Evolutionary conservation across 306 rosid species (phyloP).

Genomic region (Bauhinia variegata): DNA sequence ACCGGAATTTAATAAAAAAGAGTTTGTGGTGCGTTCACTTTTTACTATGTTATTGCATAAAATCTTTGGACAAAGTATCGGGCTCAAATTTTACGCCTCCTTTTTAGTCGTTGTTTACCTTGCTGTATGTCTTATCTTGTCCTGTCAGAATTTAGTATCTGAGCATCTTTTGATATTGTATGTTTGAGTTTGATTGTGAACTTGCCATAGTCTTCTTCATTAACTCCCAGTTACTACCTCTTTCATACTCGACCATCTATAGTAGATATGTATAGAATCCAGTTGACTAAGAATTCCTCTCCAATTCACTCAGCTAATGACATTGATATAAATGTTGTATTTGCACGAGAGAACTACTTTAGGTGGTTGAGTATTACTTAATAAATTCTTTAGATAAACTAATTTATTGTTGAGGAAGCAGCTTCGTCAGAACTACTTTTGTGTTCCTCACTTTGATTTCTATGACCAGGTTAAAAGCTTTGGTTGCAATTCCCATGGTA

Average conservation of each 20-base stretch:
- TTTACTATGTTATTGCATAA: conserved; percentile 14
- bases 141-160: neutral
- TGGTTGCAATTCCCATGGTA: conserved; percentile 93
- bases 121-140: neutral
- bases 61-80: conserved; percentile 3
- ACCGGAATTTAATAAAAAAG: conserved; percentile 71
- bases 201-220: neutral
- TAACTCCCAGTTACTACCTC: neutral
- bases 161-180: neutral
- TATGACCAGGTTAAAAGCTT: conserved; percentile 79
- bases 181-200: conserved; percentile 9
- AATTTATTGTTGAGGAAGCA: neutral
- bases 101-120: neutral
- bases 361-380: too few relatives aligned
- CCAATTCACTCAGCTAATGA: neutral
- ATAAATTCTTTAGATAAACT: neutral
- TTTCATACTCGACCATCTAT: neutral
- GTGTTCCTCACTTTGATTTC: conserved; percentile 37
- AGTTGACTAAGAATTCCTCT: neutral
- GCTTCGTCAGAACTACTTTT: neutral
- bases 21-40: conserved; percentile 68
- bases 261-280: neutral
- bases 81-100: conserved; percentile 9
- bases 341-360: too few relatives aligned
- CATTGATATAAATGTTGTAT: too few relatives aligned